Base-by-base conservation (phyloP, 1,139 yeast genomes). In the Zhuliangozyma blackwelliae region DNA sequence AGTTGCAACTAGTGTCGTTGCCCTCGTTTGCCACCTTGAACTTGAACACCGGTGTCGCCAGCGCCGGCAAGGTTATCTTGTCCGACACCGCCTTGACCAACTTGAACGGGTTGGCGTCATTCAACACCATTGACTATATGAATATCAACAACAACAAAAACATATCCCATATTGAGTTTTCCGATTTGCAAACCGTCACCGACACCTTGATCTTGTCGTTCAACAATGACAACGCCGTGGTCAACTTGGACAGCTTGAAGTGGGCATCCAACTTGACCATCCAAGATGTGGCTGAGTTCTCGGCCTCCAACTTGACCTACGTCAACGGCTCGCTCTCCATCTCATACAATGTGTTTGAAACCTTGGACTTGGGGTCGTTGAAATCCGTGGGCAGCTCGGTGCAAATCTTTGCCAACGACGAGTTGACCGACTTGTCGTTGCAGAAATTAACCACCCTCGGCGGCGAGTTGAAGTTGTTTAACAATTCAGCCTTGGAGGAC, bases 251-350 rank as follows among this genome's bases (percentile, higher is more conserved):
- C 45, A 41, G 51, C 38, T 65, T 70, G 54, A 37, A 48, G 31
- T 65, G 69, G 68, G 72, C 75, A 29, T 59, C 72, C 34, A 68
- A 69, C 57, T 57, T 70, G 48, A 68, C 75, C 39, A 50, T 70
- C 39, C 75, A 69, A 53, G 75, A 69, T 48, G 68, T 63, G 33
- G 51, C 55, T 25, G 50, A 52, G 16, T 46, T 69, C 26, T 49
- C 58, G 28, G 65, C 63, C 37, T 36, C 52, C 25, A 59, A 60
- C 53, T 65, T 70, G 55, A 52, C 68, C 35, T 41, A 60, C 27
- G 71, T 69, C 41, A 69, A 69, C 51, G 75, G 75, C 34, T 57
- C 75, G 26, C 59, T 67, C 38, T 55, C 57, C 33, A 40, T 69
- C 44, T 73, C 64, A 38, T 69, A 68, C 59, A 68, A 68, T 55